A percentile compares a stretch with the other conserved stretches of the same genome.
Conservation (phyloP, 129 eudicot genomes). For the Pittosporum tobira region DNA sequence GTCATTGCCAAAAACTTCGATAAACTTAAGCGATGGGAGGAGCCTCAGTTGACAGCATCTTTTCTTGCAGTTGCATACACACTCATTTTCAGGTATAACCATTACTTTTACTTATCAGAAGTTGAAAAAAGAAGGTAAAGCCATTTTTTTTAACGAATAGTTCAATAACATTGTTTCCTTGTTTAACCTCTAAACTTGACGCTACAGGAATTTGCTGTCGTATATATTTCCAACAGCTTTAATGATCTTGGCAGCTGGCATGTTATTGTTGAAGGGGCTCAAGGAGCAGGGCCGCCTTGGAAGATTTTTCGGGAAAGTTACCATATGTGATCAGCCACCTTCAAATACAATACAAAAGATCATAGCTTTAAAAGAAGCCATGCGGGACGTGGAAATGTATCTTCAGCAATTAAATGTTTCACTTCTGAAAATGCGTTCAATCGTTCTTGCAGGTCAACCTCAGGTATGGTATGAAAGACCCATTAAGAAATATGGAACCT, state of each 20-base stretch:
- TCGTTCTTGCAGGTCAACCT: constrained; percentile 91
- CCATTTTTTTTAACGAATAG: not conserved
- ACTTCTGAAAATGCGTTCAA: constrained; percentile 70
- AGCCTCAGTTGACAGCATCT: constrained; percentile 67
- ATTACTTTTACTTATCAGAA: not conserved
- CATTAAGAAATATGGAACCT: not conserved
- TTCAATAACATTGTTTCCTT: not conserved
- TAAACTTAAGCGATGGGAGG: constrained; percentile 80
- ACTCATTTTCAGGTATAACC: constrained; percentile 57
- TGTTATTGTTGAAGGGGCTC: constrained; percentile 78
- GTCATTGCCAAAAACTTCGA: constrained; percentile 42
- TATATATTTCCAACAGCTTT: constrained; percentile 55
- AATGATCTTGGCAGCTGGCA: constrained; percentile 61
- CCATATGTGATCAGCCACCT: constrained; percentile 92
- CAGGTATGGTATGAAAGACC: constrained; percentile 42
- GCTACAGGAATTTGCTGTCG: constrained; percentile 75
- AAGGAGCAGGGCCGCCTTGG: constrained; percentile 91
- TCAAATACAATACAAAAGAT: constrained; percentile 92
- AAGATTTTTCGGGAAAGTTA: constrained; percentile 76
- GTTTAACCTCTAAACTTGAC: not conserved
- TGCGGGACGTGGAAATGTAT: constrained; percentile 73
- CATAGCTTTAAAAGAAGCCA: constrained; percentile 85
- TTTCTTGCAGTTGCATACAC: constrained; percentile 69
- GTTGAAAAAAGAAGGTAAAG: too few species aligned
- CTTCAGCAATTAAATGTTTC: constrained; percentile 73